Evolutionary conservation across 148 eudicot genomes (phyloP).

Genomic region (Agrostemma githago): DNA sequence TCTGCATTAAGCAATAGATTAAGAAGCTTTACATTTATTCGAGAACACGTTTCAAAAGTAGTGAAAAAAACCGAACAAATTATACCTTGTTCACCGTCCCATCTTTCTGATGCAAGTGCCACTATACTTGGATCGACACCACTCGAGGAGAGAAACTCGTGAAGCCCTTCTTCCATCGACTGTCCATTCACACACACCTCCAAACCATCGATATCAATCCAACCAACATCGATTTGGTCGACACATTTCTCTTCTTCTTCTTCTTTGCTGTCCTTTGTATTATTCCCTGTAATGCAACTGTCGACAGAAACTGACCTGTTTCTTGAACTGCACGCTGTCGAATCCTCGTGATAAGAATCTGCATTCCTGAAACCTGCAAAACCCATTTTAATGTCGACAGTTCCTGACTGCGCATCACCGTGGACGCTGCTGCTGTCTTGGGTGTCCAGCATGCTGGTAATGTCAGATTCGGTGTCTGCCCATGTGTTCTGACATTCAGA

Average conservation of each 20-base stretch:
- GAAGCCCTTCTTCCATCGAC: constrained; percentile 12
- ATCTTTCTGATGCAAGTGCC: constrained; percentile 13
- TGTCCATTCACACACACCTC: constrained; percentile 12
- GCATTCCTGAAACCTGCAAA: constrained; percentile 1
- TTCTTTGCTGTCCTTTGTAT: constrained; percentile 12
- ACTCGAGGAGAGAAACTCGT: constrained; percentile 22
- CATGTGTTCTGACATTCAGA: neutral
- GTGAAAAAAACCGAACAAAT: neutral
- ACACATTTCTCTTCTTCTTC: neutral
- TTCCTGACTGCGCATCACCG: constrained; percentile 17
- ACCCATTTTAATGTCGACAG: constrained; percentile 5
- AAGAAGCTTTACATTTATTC: neutral
- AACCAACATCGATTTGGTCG: neutral
- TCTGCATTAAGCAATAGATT: constrained; percentile 22
- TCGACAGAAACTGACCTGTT: constrained; percentile 5
- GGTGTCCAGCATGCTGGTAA: constrained; percentile 1
- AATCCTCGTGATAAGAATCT: constrained; percentile 25
- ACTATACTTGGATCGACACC: constrained; percentile 17
- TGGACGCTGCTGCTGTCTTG: constrained; percentile 22
- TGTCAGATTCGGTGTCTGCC: neutral
- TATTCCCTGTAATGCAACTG: neutral
- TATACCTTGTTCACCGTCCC: constrained; percentile 27
- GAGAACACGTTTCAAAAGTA: neutral
- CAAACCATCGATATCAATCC: constrained; percentile 23
- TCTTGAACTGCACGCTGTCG: constrained; percentile 10